phyloP scores from a whole-genome alignment of 768 basidiomycete genomes.

The Tylopilus sp. region DNA sequence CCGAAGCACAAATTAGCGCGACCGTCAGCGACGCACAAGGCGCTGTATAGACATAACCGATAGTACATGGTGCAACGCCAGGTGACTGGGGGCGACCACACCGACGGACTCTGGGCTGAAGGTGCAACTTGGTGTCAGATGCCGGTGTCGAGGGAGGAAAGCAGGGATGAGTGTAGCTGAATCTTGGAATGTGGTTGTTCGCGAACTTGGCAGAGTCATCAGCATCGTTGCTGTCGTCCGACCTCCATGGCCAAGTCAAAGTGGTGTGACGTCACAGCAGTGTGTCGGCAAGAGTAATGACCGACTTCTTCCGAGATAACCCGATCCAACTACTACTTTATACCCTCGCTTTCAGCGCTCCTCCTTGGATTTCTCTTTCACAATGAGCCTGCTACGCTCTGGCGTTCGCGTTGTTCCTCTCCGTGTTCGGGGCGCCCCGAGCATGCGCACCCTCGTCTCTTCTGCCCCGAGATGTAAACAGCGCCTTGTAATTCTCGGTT shows the following conservation, averaged over 20 bases:
- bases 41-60: conserved; percentile 43
- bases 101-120: conserved; percentile 31
- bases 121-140: conserved; percentile 32
- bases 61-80: conserved; percentile 44
- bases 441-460: conserved; percentile 37
- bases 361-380: background rate
- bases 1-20: conserved; percentile 39
- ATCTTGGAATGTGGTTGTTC: conserved; percentile 36
- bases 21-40: conserved; percentile 34
- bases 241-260: background rate
- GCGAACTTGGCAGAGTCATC: too few relatives aligned
- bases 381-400: conserved; percentile 17
- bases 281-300: too few relatives aligned
- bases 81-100: conserved; percentile 36
- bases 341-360: background rate
- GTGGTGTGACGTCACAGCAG: conserved; percentile 4
- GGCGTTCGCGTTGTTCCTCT: conserved; percentile 3
- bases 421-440: background rate
- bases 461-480: conserved; percentile 34
- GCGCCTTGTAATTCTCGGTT: conserved; percentile 64
- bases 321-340: conserved; percentile 3
- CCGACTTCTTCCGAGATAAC: conserved; percentile 14
- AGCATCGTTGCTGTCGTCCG: conserved; percentile 9
- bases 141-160: conserved; percentile 20
- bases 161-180: conserved; percentile 37